Percentiles rank a stretch among this genome's conserved stretches.
phyloP scores from a whole-genome alignment of 352 stramenopile species.

The Globisporangium paddicum region DNA sequence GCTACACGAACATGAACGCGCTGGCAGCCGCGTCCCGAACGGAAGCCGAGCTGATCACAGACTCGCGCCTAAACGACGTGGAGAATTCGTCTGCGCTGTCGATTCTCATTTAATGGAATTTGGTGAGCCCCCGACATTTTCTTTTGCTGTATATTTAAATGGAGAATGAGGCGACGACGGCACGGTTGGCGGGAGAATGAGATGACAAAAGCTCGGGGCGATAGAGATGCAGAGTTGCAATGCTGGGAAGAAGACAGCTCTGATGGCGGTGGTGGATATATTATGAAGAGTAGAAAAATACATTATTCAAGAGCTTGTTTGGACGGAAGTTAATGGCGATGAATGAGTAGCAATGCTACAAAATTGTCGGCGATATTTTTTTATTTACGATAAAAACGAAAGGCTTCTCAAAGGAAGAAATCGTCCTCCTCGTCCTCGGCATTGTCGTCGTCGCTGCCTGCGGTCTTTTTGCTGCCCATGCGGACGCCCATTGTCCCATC shows the following conservation, averaged over 20 bases:
- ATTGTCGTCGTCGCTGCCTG: conserved; percentile 10
- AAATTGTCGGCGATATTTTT: neutral
- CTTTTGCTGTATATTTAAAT: neutral
- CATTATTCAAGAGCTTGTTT: neutral
- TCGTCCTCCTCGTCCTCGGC: conserved; percentile 48
- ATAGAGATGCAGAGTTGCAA: neutral
- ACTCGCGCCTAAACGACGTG: conserved; percentile 35
- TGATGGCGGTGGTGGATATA: neutral
- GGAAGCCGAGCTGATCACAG: conserved; percentile 61
- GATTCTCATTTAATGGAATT: conserved; percentile 54
- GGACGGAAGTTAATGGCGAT: neutral
- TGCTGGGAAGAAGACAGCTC: too few species aligned
- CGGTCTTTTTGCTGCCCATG: neutral
- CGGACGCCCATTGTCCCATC: conserved; percentile 6
- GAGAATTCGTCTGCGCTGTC: conserved; percentile 41
- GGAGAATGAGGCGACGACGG: neutral
- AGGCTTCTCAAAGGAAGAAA: conserved; percentile 72
- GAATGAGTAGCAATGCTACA: neutral
- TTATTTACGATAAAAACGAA: neutral
- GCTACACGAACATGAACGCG: conserved; percentile 86
- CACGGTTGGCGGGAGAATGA: too few species aligned
- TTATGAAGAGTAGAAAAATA: neutral
- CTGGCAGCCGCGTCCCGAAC: conserved; percentile 66
- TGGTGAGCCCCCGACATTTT: neutral
- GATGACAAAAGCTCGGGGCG: too few species aligned